These are phyloP conservation scores for Penicillium goetzii DNA, from an alignment of 495 filamentous ascomycete species.

Conservation along the genomic window DNA sequence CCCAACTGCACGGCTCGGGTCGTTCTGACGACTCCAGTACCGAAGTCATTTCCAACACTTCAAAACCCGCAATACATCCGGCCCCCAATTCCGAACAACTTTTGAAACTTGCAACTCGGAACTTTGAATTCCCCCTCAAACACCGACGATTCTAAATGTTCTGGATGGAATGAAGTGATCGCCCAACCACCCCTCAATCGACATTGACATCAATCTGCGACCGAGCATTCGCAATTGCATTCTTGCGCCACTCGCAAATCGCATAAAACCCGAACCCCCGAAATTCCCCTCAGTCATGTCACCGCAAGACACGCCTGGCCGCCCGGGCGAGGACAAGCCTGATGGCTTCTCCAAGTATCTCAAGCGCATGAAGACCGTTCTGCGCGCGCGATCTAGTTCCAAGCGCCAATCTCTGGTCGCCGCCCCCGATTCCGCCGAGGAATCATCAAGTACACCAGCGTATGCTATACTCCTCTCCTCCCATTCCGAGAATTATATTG, in stretches of 20 bases:
- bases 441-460: conserved; percentile 32
- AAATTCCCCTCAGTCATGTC: conserved; percentile 31
- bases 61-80: not conserved
- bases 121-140: not conserved
- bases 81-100: not conserved
- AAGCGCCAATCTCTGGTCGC: conserved; percentile 41
- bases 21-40: not conserved
- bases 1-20: conserved; percentile 18
- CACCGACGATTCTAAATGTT: not conserved
- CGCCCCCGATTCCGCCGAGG: conserved; percentile 13
- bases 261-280: not conserved
- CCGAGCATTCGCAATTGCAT: conserved; percentile 23
- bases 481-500: no score
- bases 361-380: conserved; percentile 64
- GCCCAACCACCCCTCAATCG: not conserved
- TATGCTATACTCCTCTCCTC: conserved; percentile 32
- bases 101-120: not conserved
- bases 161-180: conserved; percentile 25
- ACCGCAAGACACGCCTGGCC: conserved; percentile 25
- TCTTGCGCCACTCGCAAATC: conserved; percentile 20
- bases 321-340: conserved; percentile 53
- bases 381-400: conserved; percentile 55
- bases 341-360: conserved; percentile 66
- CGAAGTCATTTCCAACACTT: not conserved
- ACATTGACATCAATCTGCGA: conserved; percentile 21